Evolutionary conservation across 495 filamentous ascomycete genomes (phyloP), one percentile per base, ranked within the genome.

Genomic region (Xylaria acuta): DNA sequence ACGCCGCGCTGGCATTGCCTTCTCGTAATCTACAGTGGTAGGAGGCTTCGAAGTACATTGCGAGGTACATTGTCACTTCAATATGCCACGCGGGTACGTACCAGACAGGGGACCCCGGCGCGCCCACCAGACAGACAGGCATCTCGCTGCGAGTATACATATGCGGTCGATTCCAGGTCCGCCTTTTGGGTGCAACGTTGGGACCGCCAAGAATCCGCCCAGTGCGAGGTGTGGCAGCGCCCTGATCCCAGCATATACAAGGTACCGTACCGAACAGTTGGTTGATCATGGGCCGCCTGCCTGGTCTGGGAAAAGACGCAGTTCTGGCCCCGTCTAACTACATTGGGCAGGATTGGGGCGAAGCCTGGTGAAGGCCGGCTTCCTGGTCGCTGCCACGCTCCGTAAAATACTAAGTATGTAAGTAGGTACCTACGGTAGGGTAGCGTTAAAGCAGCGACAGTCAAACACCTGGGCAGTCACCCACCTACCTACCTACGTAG

Each of bases 161-260:
- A 53, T 68, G 69, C 72, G 72, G 27, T 60, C 69, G 70, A 74
- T 73, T 75, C 64, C 70, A 74, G 69, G 73, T 72, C 75, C 76
- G 76, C 76, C 74, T 71, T 79, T 79, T 79, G 72, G 45, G 56
- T 78, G 74, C 68, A 78, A 79, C 77, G 69, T 76, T 67, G 69
- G 72, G 73, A 72, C 47, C 38, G 53, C 64, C 64, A 71, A 58
- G 68, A 70, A 67, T 69, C 66, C 63, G 68, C 67, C 73, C 72
- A 77, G 72, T 77, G 77, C 72, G 72, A 75, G 53, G n/a, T 64
- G 64, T 53, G 60, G 40, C 72, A 58, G 56, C 64, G 75, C 62
- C 71, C 71, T 64, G 70, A 72, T 77, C 71, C 75, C 67, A 72
- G 69, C 67, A 34, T 20, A 62, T 69, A 72, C 71, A 58, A 59